Evolutionary conservation across 805 yeast genomes (phyloP).

Genomic region (Wickerhamiella occidentalis): DNA sequence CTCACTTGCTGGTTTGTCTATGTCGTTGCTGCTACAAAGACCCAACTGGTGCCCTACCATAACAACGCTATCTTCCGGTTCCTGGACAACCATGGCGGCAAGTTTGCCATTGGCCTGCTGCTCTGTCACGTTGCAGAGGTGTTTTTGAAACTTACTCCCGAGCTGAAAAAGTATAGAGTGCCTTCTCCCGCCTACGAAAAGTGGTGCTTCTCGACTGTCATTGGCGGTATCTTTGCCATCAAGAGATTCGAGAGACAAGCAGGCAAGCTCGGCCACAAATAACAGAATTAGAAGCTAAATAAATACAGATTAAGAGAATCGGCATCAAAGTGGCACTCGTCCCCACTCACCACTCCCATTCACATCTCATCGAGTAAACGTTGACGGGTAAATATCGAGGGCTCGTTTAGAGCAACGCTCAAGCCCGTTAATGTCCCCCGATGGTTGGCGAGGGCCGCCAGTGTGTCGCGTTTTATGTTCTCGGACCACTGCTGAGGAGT

Average conservation of each 20-base stretch:
- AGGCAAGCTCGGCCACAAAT: not conserved
- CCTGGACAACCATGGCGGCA: not conserved
- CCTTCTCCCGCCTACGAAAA: slow-evolving; percentile 7
- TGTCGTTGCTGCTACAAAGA: not conserved
- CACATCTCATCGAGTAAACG: slow-evolving; percentile 17
- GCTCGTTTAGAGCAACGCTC: slow-evolving; percentile 15
- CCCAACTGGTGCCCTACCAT: not conserved
- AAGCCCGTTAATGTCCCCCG: slow-evolving; percentile 16
- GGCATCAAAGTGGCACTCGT: too few species aligned
- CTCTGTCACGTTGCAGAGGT: not conserved
- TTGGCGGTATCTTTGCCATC: not conserved
- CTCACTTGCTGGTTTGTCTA: not conserved
- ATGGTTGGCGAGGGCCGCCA: slow-evolving; percentile 15
- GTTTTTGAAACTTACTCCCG: not conserved
- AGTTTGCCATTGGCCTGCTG: not conserved
- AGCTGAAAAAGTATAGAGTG: slow-evolving; percentile 1
- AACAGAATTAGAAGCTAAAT: not conserved
- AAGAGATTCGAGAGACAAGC: slow-evolving; percentile 3
- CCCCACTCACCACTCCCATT: not conserved
- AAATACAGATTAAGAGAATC: not conserved
- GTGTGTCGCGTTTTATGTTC: slow-evolving; percentile 15
- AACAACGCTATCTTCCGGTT: not conserved
- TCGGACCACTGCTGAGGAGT: slow-evolving; percentile 16
- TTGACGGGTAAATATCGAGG: slow-evolving; percentile 12
- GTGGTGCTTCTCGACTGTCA: slow-evolving; percentile 3